Evolutionary conservation across 192 early-diverging fungal genomes (phyloP), one percentile per base, ranked within the genome.

Genomic region (Entomortierella chlamydospora): DNA sequence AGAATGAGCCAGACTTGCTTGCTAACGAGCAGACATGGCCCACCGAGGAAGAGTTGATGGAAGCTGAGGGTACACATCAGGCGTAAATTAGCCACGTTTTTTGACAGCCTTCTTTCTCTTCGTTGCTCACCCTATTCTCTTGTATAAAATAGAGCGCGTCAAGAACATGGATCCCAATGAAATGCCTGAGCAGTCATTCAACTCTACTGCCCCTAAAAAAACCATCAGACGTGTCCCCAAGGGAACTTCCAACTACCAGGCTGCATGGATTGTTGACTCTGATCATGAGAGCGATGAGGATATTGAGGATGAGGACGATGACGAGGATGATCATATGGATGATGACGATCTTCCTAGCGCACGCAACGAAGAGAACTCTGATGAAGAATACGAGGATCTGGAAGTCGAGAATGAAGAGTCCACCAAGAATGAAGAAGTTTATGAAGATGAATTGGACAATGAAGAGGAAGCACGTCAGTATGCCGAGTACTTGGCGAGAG

Each of bases 1-100:
- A 96, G 61, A 97, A 98, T 64, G 92, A 93, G 66, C 93, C 93
- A 13, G 91, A 97, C 87, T 87, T 91, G 58, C 85, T 98, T 85
- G 90, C 89, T 33, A 96, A 93, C 61, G 98, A 99, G 85, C 98
- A 99, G 82, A 99, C 98, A 33, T 99, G 98, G 98, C 98, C 98
- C 11, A 97, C 96, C 17, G 95, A 97, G 66, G 94, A 98, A 81
- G 98, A 99, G 83, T 82, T 97, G 82, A 87, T 82, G 43, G 94
- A 90, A 41, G 95, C 92, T 68, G 91, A 94, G 68, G 88, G 83
- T 87, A 80, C 45, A 20, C 2, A 12, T 47, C 15, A n/a, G n/a
- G 45, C 15, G 12, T 17, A 20, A 20, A 11, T 17, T 12, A 12
- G 15, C 15, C 20, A 20, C 4, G 45, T 20, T 11, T 11, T 20